phyloP scores from a whole-genome alignment of 1,139 yeast genomes.

The Geotrichum bryndzae region DNA sequence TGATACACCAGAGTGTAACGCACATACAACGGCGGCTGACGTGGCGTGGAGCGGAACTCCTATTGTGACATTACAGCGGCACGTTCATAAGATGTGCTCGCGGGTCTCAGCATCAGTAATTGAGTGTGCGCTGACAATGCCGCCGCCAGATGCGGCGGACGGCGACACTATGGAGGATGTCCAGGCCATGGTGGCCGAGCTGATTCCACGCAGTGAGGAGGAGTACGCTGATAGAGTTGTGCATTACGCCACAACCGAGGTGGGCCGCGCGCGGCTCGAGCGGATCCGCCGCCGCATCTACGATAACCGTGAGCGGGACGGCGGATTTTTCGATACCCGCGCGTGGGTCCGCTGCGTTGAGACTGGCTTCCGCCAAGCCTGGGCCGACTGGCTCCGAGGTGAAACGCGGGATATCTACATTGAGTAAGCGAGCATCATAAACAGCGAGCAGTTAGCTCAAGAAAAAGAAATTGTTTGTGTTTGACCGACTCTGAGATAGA shows the following conservation, averaged over 20 bases:
- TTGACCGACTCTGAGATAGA: too few species aligned
- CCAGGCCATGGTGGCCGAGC: constrained; percentile 19
- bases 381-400: constrained; percentile 31
- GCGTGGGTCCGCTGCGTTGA: constrained; percentile 32
- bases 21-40: constrained; percentile 38
- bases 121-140: neutral
- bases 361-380: constrained; percentile 27
- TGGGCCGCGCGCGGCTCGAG: constrained; percentile 23
- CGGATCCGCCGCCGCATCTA: constrained; percentile 27
- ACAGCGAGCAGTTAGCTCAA: too few species aligned
- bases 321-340: constrained; percentile 31
- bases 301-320: constrained; percentile 24
- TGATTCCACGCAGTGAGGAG: constrained; percentile 27
- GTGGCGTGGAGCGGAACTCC: constrained; percentile 37
- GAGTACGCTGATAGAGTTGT: constrained; percentile 31
- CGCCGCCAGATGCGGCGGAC: constrained; percentile 25
- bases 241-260: constrained; percentile 21
- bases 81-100: constrained; percentile 33
- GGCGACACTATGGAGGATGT: constrained; percentile 18
- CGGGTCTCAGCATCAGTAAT: constrained; percentile 33
- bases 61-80: constrained; percentile 32
- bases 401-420: constrained; percentile 14
- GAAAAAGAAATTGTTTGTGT: too few species aligned
- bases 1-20: constrained; percentile 37
- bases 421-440: neutral